These are phyloP conservation scores for Colletotrichum sp. DNA, from an alignment of 2,329 filamentous ascomycete species.

Conservation along the genomic window DNA sequence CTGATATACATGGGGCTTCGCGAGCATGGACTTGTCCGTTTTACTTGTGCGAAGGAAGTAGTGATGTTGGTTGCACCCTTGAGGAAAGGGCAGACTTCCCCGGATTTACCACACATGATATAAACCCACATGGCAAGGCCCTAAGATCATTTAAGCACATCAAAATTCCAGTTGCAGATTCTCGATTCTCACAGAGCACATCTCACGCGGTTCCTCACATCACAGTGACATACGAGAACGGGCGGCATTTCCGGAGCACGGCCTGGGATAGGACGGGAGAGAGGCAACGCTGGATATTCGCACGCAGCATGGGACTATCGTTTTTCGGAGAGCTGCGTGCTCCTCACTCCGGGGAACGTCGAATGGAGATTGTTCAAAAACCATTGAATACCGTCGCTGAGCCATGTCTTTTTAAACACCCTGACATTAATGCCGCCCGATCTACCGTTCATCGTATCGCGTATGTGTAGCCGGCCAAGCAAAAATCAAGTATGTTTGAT, in stretches of 20 bases:
- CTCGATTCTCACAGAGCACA: background rate
- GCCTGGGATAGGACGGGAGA: background rate
- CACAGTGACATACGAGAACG: background rate
- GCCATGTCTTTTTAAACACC: conserved; percentile 20
- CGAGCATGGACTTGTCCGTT: background rate
- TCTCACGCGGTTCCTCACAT: background rate
- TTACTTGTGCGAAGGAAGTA: background rate
- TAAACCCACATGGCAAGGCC: background rate
- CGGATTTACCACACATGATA: background rate
- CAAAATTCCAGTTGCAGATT: background rate
- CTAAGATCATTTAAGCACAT: background rate
- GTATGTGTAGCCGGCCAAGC: conserved; percentile 22
- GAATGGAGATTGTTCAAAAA: conserved; percentile 8
- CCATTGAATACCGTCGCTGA: conserved; percentile 23
- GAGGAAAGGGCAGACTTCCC: background rate
- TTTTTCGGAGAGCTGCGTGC: background rate
- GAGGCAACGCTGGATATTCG: background rate
- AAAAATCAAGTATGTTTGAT: conserved; percentile 20
- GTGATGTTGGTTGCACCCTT: background rate
- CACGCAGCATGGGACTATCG: background rate
- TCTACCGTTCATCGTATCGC: conserved; percentile 22
- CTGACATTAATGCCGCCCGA: conserved; percentile 23
- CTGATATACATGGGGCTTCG: background rate
- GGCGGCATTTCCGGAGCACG: background rate
- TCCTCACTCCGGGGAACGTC: background rate